Conservation (phyloP, 1,284 basidiomycete genomes). For the Ustilago crameri region DNA sequence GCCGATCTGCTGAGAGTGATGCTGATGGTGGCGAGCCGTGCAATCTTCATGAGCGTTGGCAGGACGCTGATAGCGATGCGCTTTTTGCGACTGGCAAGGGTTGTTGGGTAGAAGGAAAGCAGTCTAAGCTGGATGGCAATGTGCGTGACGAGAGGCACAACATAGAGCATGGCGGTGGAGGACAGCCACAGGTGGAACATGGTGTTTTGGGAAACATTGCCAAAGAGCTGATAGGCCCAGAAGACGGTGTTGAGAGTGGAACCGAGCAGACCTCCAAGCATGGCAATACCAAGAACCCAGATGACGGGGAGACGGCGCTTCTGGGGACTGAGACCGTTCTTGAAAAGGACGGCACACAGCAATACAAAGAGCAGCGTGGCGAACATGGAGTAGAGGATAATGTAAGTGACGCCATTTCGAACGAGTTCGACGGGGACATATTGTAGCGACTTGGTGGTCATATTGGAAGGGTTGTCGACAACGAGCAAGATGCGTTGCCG, state of each 20-base stretch:
- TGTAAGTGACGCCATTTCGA: constrained; percentile 50
- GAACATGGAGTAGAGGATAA: constrained; percentile 57
- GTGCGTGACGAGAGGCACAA: constrained; percentile 50
- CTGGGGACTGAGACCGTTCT: constrained; percentile 44
- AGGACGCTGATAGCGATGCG: constrained; percentile 39
- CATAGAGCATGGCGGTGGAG: constrained; percentile 46
- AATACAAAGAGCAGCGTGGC: constrained; percentile 53
- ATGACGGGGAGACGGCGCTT: constrained; percentile 43
- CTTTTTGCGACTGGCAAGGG: constrained; percentile 35
- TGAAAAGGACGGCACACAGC: constrained; percentile 48
- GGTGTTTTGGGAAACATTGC: constrained; percentile 24
- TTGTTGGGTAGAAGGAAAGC: constrained; percentile 49
- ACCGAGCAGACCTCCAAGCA: constrained; percentile 50
- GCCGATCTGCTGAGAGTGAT: constrained; percentile 26
- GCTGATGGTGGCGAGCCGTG: constrained; percentile 41
- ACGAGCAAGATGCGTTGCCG: constrained; percentile 35
- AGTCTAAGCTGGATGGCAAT: constrained; percentile 49
- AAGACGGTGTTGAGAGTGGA: constrained; percentile 54
- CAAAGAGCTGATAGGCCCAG: constrained; percentile 51
- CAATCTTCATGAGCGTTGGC: constrained; percentile 43
- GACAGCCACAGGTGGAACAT: constrained; percentile 50
- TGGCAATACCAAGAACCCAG: constrained; percentile 46
- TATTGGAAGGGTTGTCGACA: constrained; percentile 18
- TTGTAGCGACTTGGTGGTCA: constrained; percentile 12
- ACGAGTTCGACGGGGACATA: constrained; percentile 46